phyloP scores from a whole-genome alignment of 306 rosid species.

The Glycine soja region DNA sequence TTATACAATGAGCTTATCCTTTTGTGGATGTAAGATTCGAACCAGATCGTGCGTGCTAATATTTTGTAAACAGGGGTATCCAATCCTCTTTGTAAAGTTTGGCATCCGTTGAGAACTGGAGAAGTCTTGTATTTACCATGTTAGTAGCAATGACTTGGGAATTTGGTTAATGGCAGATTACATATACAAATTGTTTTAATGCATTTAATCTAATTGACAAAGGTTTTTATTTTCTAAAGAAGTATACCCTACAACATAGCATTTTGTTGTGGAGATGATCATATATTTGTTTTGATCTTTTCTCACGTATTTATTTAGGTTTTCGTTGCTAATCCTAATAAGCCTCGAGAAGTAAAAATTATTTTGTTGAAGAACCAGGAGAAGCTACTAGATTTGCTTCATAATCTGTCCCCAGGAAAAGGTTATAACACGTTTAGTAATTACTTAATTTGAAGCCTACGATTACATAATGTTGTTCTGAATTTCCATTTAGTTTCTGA shows the following conservation, averaged over 20 bases:
- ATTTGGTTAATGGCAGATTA: neutral
- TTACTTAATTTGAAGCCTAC: slow-evolving; percentile 28
- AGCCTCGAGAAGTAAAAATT: slow-evolving; percentile 81
- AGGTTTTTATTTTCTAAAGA: neutral
- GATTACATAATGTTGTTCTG: neutral
- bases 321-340: slow-evolving; percentile 94
- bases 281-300: neutral
- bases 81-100: slow-evolving; percentile 15
- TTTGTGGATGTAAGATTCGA: slow-evolving; percentile 10
- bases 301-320: slow-evolving; percentile 59
- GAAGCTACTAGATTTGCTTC: slow-evolving; percentile 82
- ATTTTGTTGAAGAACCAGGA: slow-evolving; percentile 79
- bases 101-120: slow-evolving; percentile 1
- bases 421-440: slow-evolving; percentile 55
- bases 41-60: neutral
- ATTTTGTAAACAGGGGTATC: neutral
- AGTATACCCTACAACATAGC: neutral
- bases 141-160: slow-evolving; percentile 15
- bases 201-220: slow-evolving; percentile 12
- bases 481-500: slow-evolving; percentile 32
- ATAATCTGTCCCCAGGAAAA: slow-evolving; percentile 79
- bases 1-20: slow-evolving; percentile 29
- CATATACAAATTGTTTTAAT: neutral
- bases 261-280: neutral
- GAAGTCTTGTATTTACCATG: slow-evolving; percentile 8